Conservation (phyloP, 495 filamentous ascomycete species). For the Jackrogersella multiformis region DNA sequence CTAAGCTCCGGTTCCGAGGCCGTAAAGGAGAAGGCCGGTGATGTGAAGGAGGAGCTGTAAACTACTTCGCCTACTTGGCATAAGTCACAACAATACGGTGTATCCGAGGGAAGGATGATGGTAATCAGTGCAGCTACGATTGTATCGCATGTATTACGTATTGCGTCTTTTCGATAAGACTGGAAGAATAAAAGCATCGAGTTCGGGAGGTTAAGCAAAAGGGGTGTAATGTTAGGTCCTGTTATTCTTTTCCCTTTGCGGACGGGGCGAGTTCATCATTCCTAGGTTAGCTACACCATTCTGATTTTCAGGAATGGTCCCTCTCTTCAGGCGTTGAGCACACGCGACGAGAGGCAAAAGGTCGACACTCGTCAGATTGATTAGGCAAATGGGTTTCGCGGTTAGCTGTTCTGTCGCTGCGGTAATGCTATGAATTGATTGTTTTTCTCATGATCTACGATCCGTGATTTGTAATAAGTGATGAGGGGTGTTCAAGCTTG, state of each 20-base stretch:
- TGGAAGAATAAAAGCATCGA: background rate
- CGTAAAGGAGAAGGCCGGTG: slow-evolving; percentile 65
- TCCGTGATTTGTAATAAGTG: too few species aligned
- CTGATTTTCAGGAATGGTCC: too few species aligned
- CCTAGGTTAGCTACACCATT: too few species aligned
- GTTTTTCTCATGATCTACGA: too few species aligned
- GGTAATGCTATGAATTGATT: too few species aligned
- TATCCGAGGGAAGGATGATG: too few species aligned
- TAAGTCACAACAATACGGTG: background rate
- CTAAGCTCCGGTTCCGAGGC: slow-evolving; percentile 69
- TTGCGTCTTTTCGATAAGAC: background rate
- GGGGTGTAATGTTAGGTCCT: background rate
- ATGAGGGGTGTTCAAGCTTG: too few species aligned
- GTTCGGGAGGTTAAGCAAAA: slow-evolving; percentile 1
- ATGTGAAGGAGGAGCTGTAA: slow-evolving; percentile 53
- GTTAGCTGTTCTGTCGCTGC: too few species aligned
- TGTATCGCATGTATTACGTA: background rate
- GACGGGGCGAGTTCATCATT: background rate
- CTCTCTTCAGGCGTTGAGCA: too few species aligned
- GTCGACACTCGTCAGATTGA: too few species aligned
- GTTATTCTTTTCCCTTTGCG: background rate
- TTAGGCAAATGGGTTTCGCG: too few species aligned
- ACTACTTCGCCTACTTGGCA: background rate
- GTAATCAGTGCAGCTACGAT: background rate
- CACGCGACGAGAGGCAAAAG: too few species aligned